A percentile compares a stretch with the other conserved stretches of the same genome.
Evolutionary conservation across 2,329 filamentous ascomycete species (phyloP).

Genomic region (Lomentospora prolificans): DNA sequence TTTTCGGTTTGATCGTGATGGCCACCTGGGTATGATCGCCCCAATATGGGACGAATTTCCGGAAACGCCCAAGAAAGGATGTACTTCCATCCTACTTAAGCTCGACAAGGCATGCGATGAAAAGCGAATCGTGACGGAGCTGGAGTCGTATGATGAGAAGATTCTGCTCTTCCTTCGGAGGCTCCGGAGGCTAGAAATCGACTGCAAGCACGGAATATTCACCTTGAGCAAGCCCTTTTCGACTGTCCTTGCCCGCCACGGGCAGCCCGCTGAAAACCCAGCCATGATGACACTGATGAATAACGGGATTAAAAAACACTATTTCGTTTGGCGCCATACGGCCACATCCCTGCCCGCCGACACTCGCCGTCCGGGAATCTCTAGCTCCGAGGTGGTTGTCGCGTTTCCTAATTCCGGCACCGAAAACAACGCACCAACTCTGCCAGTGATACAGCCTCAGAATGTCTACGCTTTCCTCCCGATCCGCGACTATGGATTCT

Average conservation of each 20-base stretch:
- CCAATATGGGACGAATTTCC: constrained; percentile 20
- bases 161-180: constrained; percentile 22
- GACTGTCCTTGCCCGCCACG: neutral
- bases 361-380: constrained; percentile 7
- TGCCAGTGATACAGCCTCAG: constrained; percentile 9
- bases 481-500: constrained; percentile 17
- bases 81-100: constrained; percentile 12
- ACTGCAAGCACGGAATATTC: neutral
- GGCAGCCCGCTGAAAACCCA: neutral
- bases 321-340: constrained; percentile 10
- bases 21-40: constrained; percentile 23
- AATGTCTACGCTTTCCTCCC: constrained; percentile 17
- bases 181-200: constrained; percentile 16
- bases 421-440: neutral
- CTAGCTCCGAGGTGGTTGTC: constrained; percentile 13
- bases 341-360: constrained; percentile 10
- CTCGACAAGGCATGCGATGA: constrained; percentile 8
- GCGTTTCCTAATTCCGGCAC: constrained; percentile 13
- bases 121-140: constrained; percentile 12
- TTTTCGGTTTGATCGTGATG: constrained; percentile 22
- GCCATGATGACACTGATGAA: constrained; percentile 7
- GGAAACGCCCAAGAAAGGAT: constrained; percentile 14
- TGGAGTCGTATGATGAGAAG: constrained; percentile 16
- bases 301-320: constrained; percentile 8
- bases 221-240: neutral